Evolutionary conservation across 352 stramenopile species (phyloP).

Genomic region (Aphanomyces stellatus): DNA sequence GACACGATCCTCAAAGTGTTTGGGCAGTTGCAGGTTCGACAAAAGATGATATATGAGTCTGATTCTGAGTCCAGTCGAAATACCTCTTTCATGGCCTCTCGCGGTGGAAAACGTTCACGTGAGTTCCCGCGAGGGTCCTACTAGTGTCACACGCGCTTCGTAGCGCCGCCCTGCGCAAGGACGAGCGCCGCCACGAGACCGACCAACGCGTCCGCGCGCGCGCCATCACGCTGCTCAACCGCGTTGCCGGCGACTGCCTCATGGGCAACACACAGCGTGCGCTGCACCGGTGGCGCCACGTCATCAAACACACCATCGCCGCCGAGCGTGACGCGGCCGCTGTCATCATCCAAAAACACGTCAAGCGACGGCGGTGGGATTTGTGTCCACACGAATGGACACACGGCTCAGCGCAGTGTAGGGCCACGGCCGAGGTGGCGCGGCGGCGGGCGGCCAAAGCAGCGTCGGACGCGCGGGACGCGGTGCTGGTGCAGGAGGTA

Average conservation of each 20-base stretch:
- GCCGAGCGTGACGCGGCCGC: conserved; percentile 32
- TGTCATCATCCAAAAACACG: conserved; percentile 36
- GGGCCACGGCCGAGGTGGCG: conserved; percentile 33
- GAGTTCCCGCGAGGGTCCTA: conserved; percentile 4
- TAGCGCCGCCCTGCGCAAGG: neutral
- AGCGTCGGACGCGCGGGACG: neutral
- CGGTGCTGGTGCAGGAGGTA: neutral
- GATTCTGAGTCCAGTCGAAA: conserved; percentile 32
- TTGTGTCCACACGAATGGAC: conserved; percentile 32
- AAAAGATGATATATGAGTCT: conserved; percentile 37
- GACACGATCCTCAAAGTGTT: conserved; percentile 53
- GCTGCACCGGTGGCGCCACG: conserved; percentile 26
- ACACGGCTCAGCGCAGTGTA: conserved; percentile 33
- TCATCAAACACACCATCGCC: neutral
- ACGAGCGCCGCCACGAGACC: neutral
- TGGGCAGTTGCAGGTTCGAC: conserved; percentile 47
- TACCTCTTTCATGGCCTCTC: conserved; percentile 17
- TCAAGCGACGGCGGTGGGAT: conserved; percentile 27
- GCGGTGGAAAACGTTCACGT: conserved; percentile 12
- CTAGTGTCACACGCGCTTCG: conserved; percentile 23
- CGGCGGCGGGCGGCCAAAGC: neutral
- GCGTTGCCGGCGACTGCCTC: neutral
- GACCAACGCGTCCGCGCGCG: conserved; percentile 1
- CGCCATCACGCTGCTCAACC: conserved; percentile 6
- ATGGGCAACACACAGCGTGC: conserved; percentile 4